Evolutionary conservation across 257 asterid species (phyloP), one percentile per base, ranked within the genome.

Genomic region (Rhazya stricta): DNA sequence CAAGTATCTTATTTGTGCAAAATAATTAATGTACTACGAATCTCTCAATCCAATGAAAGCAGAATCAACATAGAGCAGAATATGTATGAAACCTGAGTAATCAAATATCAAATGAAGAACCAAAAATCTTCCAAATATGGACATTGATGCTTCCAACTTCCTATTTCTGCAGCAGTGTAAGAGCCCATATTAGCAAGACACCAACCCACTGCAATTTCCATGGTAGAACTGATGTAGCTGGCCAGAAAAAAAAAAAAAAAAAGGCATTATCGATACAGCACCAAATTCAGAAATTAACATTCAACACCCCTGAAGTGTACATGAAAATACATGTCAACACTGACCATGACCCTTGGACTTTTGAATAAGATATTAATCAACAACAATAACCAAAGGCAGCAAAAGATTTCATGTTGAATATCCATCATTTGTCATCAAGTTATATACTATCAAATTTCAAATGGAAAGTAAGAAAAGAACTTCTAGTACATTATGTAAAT

Each of bases 141-240:
- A 51, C 3, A 51, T 51, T 9, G 56, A 42, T 36, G 32, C 66
- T 53, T 10, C 61, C 48, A n/a, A 10, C n/a, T 25, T 61, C 34
- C 78, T 81, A 90, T 67, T 80, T 81, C 79, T 69, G 78, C 43
- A 86, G 74, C 60, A 61, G 69, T 68, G 72, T 37, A 29, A 81
- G 77, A 56, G 80, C 32, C 23, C 85, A 75, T 4, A 77, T 74
- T 45, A 90, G 77, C 76, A 83, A 61, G 72, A 82, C 67, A 37
- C 80, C 82, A 71, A 85, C 77, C 96, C 88, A 84, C 56, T 82
- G 84, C 63, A 84, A 77, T 79, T 70, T 85, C 69, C 82, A 85
- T 12, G 85, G 72, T 43, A 82, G 75, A 71, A 83, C 42, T 25
- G 88, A 43, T 46, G 69, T 69, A 68, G 88, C 96, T 90, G 88